phyloP scores from a whole-genome alignment of 331 rosid genomes.

The Rosa hybrid region DNA sequence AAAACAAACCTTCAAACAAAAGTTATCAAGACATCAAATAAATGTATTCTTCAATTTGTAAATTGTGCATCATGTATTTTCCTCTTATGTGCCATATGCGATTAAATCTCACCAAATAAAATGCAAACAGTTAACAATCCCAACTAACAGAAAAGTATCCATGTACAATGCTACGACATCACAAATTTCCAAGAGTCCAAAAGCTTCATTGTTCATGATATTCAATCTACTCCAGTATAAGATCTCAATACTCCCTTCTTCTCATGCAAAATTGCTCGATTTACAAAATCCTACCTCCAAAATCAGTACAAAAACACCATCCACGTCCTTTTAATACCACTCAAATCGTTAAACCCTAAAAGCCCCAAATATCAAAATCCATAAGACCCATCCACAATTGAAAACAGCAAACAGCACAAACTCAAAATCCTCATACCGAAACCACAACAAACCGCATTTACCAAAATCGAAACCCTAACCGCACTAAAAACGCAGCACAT shows the following conservation, averaged over 20 bases:
- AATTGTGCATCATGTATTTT: neutral
- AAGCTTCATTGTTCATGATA: neutral
- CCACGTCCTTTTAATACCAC: neutral
- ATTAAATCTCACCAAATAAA: neutral
- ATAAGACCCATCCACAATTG: neutral
- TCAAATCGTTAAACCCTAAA: slow-evolving; percentile 1
- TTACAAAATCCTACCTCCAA: neutral
- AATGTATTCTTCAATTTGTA: neutral
- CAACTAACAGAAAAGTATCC: neutral
- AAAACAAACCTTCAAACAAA: neutral
- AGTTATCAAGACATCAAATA: too few relatives aligned
- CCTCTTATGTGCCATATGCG: neutral
- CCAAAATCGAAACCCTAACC: slow-evolving; percentile 7
- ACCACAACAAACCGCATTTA: neutral
- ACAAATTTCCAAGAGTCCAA: neutral
- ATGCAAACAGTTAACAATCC: neutral
- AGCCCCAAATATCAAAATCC: neutral
- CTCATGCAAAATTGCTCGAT: neutral
- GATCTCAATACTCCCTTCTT: neutral
- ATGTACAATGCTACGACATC: neutral
- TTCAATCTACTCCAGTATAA: neutral
- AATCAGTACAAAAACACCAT: neutral
- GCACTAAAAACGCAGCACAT: neutral
- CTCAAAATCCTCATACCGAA: neutral
- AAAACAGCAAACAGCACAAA: too few relatives aligned